Conservation (phyloP, 148 eudicot genomes). For the Diospyros kaki region DNA sequence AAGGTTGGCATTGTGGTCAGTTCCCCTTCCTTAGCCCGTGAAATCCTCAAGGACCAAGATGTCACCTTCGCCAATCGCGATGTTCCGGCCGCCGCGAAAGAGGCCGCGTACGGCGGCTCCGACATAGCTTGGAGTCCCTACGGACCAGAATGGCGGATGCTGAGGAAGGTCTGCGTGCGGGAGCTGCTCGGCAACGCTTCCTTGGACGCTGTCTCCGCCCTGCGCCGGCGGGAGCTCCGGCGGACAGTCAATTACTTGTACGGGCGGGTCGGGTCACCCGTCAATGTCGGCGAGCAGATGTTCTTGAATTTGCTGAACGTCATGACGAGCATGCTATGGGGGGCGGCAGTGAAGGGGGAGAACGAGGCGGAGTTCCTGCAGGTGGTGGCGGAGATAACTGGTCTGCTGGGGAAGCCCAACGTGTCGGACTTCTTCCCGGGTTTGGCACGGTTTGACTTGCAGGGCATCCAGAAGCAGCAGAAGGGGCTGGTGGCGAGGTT, state of each 20-base stretch:
- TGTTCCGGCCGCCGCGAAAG: slow-evolving; percentile 48
- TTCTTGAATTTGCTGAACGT: slow-evolving; percentile 49
- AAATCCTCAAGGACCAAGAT: slow-evolving; percentile 57
- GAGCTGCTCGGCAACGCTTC: slow-evolving; percentile 54
- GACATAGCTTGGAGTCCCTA: slow-evolving; percentile 60
- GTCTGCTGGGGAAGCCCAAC: slow-evolving; percentile 45
- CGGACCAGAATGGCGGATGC: slow-evolving; percentile 56
- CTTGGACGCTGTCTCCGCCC: slow-evolving; percentile 35
- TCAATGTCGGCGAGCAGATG: slow-evolving; percentile 59
- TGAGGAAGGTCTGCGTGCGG: slow-evolving; percentile 54
- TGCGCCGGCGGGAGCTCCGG: slow-evolving; percentile 43
- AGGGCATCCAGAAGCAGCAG: slow-evolving; percentile 49
- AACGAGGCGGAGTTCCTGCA: slow-evolving; percentile 56
- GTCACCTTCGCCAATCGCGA: slow-evolving; percentile 64
- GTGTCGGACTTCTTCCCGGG: slow-evolving; percentile 57
- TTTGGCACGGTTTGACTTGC: slow-evolving; percentile 55
- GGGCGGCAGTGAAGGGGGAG: slow-evolving; percentile 44
- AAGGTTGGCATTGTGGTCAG: slow-evolving; percentile 43
- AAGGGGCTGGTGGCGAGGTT: slow-evolving; percentile 31
- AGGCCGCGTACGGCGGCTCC: slow-evolving; percentile 44
- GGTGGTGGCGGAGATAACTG: slow-evolving; percentile 38
- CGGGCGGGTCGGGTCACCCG: slow-evolving; percentile 28
- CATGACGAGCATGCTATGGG: slow-evolving; percentile 82
- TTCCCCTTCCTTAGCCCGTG: slow-evolving; percentile 47
- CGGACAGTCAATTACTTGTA: slow-evolving; percentile 29